phyloP scores from a whole-genome alignment of 2,329 filamentous ascomycete species.

The Tolypocladium paradoxum region DNA sequence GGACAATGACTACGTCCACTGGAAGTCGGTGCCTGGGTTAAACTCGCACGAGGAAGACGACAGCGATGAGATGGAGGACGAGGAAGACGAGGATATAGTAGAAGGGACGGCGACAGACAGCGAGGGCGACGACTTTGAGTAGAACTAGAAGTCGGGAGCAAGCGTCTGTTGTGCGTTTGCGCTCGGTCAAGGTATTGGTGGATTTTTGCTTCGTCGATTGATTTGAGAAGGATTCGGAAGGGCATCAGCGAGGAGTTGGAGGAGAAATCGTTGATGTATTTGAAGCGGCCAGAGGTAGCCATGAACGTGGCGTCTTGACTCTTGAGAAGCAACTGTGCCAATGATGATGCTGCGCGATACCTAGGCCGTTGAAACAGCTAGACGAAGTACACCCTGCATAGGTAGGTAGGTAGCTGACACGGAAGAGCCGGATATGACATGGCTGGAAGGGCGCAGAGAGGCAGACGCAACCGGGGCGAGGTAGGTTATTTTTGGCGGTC shows the following conservation, averaged over 20 bases:
- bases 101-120: conserved; percentile 42
- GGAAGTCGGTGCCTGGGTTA: conserved; percentile 63
- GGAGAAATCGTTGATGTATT: background rate
- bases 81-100: conserved; percentile 32
- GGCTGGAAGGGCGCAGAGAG: too few species aligned
- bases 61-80: conserved; percentile 41
- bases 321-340: background rate
- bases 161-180: background rate
- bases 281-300: background rate
- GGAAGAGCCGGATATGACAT: too few species aligned
- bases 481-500: too few species aligned
- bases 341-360: background rate
- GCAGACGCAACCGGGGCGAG: too few species aligned
- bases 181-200: conserved; percentile 12
- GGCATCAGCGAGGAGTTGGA: conserved; percentile 5
- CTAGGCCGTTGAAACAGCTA: too few species aligned
- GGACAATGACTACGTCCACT: conserved; percentile 71
- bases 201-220: background rate
- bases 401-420: too few species aligned
- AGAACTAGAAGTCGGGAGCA: conserved; percentile 1
- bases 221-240: conserved; percentile 1
- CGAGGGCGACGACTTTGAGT: conserved; percentile 30
- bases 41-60: conserved; percentile 46
- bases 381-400: too few species aligned
- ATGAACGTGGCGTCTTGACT: background rate